Evolutionary conservation across 306 rosid genomes (phyloP).

Genomic region (Citrullus mucosospermus): DNA sequence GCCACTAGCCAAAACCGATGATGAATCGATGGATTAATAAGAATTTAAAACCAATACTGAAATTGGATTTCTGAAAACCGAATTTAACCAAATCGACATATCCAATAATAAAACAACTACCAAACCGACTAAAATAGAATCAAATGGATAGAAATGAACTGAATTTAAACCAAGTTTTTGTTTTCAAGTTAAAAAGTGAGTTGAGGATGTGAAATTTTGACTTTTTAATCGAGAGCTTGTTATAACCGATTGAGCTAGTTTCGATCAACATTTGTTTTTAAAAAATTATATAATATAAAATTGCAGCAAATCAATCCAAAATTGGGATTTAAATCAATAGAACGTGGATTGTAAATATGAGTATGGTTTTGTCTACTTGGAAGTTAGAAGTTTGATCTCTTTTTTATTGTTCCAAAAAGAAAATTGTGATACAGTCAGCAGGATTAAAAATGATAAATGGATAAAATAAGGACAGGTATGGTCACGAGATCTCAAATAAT

Average conservation of each 20-base stretch:
- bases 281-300: too few species aligned
- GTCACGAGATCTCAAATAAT: background rate
- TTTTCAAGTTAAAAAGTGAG: background rate
- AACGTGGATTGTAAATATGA: too few species aligned
- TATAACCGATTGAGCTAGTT: rapidly evolving
- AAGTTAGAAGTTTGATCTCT: too few species aligned
- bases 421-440: background rate
- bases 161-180: background rate
- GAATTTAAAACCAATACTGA: background rate
- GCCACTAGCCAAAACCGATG: background rate
- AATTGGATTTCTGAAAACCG: background rate
- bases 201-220: too few species aligned
- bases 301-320: too few species aligned
- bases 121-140: background rate
- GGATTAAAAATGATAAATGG: background rate
- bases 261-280: too few species aligned
- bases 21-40: background rate
- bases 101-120: background rate
- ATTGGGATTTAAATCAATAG: too few species aligned
- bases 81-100: background rate
- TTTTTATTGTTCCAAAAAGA: too few species aligned
- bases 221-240: too few species aligned
- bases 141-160: background rate
- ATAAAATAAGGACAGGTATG: background rate
- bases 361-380: too few species aligned